phyloP scores from a whole-genome alignment of 2,329 filamentous ascomycete species.

The Aspergillus hiratsukae region DNA sequence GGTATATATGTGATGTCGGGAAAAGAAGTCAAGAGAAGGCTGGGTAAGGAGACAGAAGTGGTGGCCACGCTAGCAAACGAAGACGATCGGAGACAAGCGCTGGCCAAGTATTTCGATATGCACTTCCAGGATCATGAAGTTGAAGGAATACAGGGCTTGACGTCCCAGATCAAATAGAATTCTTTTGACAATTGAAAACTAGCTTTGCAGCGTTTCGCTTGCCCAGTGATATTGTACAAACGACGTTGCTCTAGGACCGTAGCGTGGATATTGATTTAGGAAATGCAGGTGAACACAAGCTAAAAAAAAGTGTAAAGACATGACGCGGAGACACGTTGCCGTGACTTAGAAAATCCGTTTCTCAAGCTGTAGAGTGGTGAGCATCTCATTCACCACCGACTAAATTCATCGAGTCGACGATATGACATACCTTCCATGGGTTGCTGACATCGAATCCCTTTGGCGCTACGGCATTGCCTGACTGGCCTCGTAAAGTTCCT shows the following conservation, averaged over 20 bases:
- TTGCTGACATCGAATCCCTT: conserved; percentile 63
- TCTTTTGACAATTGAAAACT: background rate
- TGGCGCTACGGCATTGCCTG: conserved; percentile 55
- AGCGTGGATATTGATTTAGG: conserved; percentile 17
- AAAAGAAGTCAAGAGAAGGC: conserved; percentile 51
- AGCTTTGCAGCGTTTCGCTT: conserved; percentile 5
- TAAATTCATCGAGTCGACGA: background rate
- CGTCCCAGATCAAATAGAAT: conserved; percentile 42
- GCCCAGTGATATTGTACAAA: conserved; percentile 19
- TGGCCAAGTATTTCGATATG: conserved; percentile 53
- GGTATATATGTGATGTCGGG: conserved; percentile 53
- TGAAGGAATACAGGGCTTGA: conserved; percentile 47
- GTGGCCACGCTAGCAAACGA: conserved; percentile 49
- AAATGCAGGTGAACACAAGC: conserved; percentile 15
- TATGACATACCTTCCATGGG: conserved; percentile 57
- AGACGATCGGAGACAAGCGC: conserved; percentile 48
- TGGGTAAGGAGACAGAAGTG: conserved; percentile 48
- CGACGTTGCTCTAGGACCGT: conserved; percentile 11
- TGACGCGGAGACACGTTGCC: conserved; percentile 19
- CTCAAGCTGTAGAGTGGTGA: conserved; percentile 33
- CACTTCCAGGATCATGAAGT: conserved; percentile 49
- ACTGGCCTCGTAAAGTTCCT: conserved; percentile 58
- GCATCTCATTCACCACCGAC: conserved; percentile 4
- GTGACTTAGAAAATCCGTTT: conserved; percentile 35
- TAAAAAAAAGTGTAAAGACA: conserved; percentile 18